Base-by-base conservation (phyloP, 2,329 filamentous ascomycete species). In the Pseudogymnoascus pannorum region DNA sequence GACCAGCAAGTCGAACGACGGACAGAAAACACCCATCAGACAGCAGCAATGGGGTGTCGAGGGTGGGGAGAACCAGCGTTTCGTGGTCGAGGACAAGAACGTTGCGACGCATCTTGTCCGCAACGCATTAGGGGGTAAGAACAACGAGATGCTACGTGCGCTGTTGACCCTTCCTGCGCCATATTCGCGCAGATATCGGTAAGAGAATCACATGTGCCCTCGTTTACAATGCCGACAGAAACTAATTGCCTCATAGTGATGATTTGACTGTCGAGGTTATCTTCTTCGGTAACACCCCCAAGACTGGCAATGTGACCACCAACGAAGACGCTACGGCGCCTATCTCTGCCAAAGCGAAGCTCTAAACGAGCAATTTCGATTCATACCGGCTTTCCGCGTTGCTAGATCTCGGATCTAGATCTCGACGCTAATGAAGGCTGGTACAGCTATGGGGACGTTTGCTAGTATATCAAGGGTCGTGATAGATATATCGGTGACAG, bases 201-300 rank as follows among this genome's bases (percentile, higher is more conserved):
- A 80, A 71, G 80, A 73, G 80, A 73, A 8, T 35, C 26, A 5
- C 22, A 22, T 62, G 24, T 48, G 12, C 11, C 24, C 20, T 18
- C 1, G 2, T 36, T 11, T 35, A 35, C 54, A 26, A 48, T n/a
- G 20, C 58, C 35, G 26, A 61, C 44, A 29, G 62, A 31, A 33
- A 35, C 64, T 67, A 57, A 67, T 40, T 58, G 14, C 26, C 59
- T 12, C 60, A 67, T 63, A 93, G 91, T 67, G 94, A 99, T 72
- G 94, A 99, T 72, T 78, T 99, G 65, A 99, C 94, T 0, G 93
- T 99, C 14, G 91, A 99, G 74, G 94, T 99, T 64, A 96, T 99
- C 71, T 99, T 99, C 81, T 99, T 99, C 70, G 94, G 94, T 63
- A 85, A 96, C 68, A 85, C 87, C 33, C 79, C 87, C 60, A 87